Evolutionary conservation across 2,329 filamentous ascomycete species (phyloP).

Genomic region (Aspergillus viridinutans): DNA sequence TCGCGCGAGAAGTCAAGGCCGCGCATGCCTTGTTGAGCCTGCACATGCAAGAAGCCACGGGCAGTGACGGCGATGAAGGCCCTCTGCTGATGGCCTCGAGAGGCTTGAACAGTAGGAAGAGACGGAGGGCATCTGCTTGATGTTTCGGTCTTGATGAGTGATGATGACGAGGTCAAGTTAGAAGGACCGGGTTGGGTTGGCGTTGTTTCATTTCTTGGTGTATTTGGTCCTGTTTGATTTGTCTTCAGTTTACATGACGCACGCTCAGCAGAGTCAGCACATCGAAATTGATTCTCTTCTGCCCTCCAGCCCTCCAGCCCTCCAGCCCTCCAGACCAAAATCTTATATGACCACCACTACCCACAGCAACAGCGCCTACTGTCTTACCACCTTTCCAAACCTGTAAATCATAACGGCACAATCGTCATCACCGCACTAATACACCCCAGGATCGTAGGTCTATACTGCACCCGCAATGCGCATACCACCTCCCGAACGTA

Average conservation of each 20-base stretch:
- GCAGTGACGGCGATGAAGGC: slow-evolving; percentile 13
- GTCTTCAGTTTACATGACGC: background rate
- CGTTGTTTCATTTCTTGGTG: background rate
- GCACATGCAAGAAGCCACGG: slow-evolving; percentile 27
- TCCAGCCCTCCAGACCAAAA: too few relatives aligned
- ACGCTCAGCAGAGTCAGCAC: background rate
- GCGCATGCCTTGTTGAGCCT: slow-evolving; percentile 36
- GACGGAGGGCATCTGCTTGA: slow-evolving; percentile 15
- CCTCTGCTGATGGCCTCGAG: background rate
- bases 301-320: too few relatives aligned
- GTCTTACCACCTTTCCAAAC: too few relatives aligned
- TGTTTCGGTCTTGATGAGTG: background rate
- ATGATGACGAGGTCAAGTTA: background rate
- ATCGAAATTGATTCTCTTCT: background rate
- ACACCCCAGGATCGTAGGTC: background rate
- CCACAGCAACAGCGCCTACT: too few relatives aligned
- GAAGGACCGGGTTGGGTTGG: background rate
- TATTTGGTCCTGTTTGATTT: background rate
- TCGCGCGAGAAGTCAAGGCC: slow-evolving; percentile 33
- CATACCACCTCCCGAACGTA: too few relatives aligned
- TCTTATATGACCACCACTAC: too few relatives aligned
- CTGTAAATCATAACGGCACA: too few relatives aligned
- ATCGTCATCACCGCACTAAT: too few relatives aligned
- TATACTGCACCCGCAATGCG: background rate
- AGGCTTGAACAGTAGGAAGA: slow-evolving; percentile 6